phyloP scores from a whole-genome alignment of 352 stramenopile genomes.

The Phytophthora tentaculata region DNA sequence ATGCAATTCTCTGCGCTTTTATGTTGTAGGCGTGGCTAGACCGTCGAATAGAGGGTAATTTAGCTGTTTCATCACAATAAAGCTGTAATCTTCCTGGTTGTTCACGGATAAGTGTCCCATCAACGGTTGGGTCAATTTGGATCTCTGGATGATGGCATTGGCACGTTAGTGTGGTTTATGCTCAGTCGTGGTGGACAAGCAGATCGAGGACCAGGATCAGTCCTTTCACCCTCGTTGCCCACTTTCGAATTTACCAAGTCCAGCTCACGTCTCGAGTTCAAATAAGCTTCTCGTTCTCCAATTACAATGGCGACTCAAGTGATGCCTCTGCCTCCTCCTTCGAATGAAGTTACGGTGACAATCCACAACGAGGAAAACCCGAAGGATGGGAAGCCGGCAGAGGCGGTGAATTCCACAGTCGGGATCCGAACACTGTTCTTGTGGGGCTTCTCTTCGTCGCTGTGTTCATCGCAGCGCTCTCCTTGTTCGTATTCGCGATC shows the following conservation, averaged over 20 bases:
- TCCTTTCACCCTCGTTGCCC: slow-evolving; percentile 4
- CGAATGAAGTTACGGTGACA: slow-evolving; percentile 11
- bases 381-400: neutral
- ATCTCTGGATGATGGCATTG: slow-evolving; percentile 1
- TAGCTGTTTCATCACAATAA: neutral
- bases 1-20: too few species aligned
- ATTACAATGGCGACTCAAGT: slow-evolving; percentile 2
- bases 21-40: too few species aligned
- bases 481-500: slow-evolving; percentile 5
- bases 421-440: neutral
- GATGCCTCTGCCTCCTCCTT: slow-evolving; percentile 7
- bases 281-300: neutral
- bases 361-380: slow-evolving; percentile 5
- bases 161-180: slow-evolving; percentile 12
- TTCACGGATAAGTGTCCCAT: neutral
- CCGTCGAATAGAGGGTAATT: neutral
- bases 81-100: neutral
- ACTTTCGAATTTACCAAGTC: slow-evolving; percentile 6
- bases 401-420: slow-evolving; percentile 3
- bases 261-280: neutral
- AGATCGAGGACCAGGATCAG: neutral
- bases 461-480: neutral
- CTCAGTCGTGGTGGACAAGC: slow-evolving; percentile 11
- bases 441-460: neutral
- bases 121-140: neutral